A percentile compares a stretch with the other conserved stretches of the same genome.
phyloP scores from a whole-genome alignment of 1,284 basidiomycete genomes.

The Taiwanofungus camphoratus region DNA sequence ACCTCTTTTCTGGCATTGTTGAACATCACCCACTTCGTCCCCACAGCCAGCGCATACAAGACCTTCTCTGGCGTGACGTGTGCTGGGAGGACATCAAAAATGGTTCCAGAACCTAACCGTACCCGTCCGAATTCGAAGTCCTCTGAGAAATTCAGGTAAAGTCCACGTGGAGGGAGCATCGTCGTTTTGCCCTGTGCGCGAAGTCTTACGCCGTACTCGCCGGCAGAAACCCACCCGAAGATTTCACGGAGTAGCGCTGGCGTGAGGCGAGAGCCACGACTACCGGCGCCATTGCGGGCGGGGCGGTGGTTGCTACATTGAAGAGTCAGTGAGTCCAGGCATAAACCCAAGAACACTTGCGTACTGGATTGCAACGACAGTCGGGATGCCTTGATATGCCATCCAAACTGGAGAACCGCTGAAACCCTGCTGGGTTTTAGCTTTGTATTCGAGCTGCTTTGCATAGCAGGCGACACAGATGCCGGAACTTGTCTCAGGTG shows the following conservation, averaged over 20 bases:
- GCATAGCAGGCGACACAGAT: not conserved
- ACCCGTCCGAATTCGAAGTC: slow-evolving; percentile 5
- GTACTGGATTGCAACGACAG: slow-evolving; percentile 8
- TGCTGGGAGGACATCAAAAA: slow-evolving; percentile 5
- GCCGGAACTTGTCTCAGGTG: slow-evolving; percentile 4
- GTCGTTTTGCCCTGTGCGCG: not conserved
- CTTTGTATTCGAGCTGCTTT: slow-evolving; percentile 3
- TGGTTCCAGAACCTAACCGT: slow-evolving; percentile 1
- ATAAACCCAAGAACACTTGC: not conserved
- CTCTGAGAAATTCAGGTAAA: slow-evolving; percentile 5
- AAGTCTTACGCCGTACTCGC: slow-evolving; percentile 2
- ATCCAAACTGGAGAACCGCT: slow-evolving; percentile 9
- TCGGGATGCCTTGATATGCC: not conserved
- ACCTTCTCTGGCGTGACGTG: not conserved
- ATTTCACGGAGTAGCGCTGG: slow-evolving; percentile 4
- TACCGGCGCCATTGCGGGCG: not conserved
- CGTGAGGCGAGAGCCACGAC: slow-evolving; percentile 6
- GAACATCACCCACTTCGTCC: slow-evolving; percentile 5
- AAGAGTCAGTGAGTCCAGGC: not conserved
- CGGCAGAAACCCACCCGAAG: slow-evolving; percentile 1
- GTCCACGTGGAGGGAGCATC: not conserved
- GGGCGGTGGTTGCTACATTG: slow-evolving; percentile 3
- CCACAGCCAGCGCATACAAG: slow-evolving; percentile 3
- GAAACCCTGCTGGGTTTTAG: slow-evolving; percentile 7
- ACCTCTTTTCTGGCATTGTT: slow-evolving; percentile 1